These are phyloP conservation scores for Tricholoma terreum DNA, from an alignment of 768 basidiomycete genomes.

Conservation along the genomic window DNA sequence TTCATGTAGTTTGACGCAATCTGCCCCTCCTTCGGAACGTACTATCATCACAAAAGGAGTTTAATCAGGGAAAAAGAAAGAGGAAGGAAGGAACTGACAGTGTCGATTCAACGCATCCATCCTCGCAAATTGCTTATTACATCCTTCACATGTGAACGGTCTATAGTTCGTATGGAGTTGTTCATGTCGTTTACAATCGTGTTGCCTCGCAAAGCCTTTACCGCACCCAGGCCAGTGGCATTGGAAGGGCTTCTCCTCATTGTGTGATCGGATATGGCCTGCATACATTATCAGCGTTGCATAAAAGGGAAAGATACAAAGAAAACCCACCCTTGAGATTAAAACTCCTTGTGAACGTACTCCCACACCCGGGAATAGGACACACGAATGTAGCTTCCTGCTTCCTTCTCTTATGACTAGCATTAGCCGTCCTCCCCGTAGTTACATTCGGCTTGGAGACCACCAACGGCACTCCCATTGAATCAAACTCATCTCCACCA, in stretches of 20 bases:
- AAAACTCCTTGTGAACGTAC: constrained; percentile 90
- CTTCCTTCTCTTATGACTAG: constrained; percentile 80
- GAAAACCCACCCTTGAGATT: constrained; percentile 75
- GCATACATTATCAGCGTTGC: not conserved
- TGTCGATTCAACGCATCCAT: constrained; percentile 96
- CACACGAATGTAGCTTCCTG: constrained; percentile 86
- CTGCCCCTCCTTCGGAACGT: constrained; percentile 78
- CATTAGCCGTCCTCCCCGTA: constrained; percentile 84
- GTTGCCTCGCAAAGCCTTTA: constrained; percentile 91
- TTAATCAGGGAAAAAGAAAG: too few relatives aligned
- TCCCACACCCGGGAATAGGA: constrained; percentile 79
- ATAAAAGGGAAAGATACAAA: not conserved
- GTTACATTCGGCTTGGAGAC: constrained; percentile 80
- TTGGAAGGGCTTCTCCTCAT: constrained; percentile 91
- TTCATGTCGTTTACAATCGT: constrained; percentile 96
- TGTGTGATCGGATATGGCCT: constrained; percentile 95
- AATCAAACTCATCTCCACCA: constrained; percentile 23
- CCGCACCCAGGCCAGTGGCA: constrained; percentile 95
- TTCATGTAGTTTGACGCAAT: constrained; percentile 52
- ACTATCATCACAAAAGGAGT: too few relatives aligned
- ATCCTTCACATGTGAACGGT: constrained; percentile 91
- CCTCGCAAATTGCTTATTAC: constrained; percentile 88
- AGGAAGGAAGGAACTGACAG: constrained; percentile 49
- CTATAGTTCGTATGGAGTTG: constrained; percentile 90
- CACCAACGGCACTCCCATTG: constrained; percentile 3